phyloP scores from a whole-genome alignment of 345 rosid species.

The Eucalyptus sideroxylon region DNA sequence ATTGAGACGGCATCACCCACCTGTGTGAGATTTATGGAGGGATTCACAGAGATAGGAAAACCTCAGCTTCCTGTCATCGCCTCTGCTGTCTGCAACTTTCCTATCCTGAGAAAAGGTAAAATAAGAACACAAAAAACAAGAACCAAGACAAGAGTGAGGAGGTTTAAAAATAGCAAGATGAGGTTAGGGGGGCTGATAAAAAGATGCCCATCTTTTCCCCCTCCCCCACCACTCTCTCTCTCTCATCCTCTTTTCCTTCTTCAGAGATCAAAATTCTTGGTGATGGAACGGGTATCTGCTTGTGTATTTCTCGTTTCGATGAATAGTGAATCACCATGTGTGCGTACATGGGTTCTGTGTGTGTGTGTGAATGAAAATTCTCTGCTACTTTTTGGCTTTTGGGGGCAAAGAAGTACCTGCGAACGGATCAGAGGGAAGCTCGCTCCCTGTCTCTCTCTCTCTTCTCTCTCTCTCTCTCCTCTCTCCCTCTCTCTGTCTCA shows the following conservation, averaged over 20 bases:
- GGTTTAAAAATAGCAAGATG: neutral
- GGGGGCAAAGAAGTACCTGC: conserved; percentile 10
- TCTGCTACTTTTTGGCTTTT: neutral
- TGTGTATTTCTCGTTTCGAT: neutral
- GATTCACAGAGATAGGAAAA: neutral
- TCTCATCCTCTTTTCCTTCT: neutral
- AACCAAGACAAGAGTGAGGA: neutral
- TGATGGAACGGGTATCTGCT: neutral
- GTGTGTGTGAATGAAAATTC: neutral
- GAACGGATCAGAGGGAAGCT: conserved; percentile 19
- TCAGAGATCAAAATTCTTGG: neutral
- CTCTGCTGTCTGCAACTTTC: conserved; percentile 40
- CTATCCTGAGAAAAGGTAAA: conserved; percentile 23
- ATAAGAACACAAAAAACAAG: conserved; percentile 5
- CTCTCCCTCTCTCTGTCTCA: neutral
- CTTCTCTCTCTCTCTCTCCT: neutral
- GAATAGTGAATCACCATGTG: neutral
- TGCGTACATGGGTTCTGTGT: neutral
- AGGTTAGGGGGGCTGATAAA: conserved; percentile 21
- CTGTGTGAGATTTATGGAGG: neutral
- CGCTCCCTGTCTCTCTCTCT: neutral
- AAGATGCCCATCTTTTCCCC: conserved; percentile 29
- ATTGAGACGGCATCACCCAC: neutral
- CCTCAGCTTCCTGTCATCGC: neutral
- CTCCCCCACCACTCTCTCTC: neutral